Evolutionary conservation across 805 yeast species (phyloP), one percentile per base, ranked within the genome.

Genomic region (Grigorovia yakushimaensis): DNA sequence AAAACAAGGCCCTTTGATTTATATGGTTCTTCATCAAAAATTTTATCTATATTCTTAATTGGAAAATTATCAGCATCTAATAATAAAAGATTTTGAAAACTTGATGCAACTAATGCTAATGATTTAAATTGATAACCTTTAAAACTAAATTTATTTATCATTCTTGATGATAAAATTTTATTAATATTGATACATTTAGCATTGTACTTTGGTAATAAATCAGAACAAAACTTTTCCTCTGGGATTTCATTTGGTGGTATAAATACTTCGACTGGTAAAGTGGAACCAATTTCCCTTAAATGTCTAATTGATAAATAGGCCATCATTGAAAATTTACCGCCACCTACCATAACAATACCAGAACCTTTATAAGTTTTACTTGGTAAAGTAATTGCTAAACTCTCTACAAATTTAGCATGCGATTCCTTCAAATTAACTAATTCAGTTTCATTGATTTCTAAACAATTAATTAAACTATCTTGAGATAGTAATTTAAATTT

Each of bases 41-140:
- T 60, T 17, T 63, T 61, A 54, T 81, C 84, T 2, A 91, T 82
- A 9, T 79, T 72, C 56, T 72, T 73, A 3, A 82, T 76, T 0
- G 95, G 89, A 54, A 82, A 73, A 53, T 83, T 80, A 62, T 87
- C 95, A 42, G 89, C 79, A 59, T 87, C 95, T 54, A 85, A 63
- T 46, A 85, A 69, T 53, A 85, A 70, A 18, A 84, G 81, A 57
- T 83, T 79, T 54, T 85, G 85, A 61, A 86, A 87, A 42, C 81
- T 74, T 0, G 94, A 84, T 21, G 83, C 80, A 48, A 87, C 68
- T 45, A 87, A 57, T 0, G 95, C 86, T 52, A 85, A 68, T 0
- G 82, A 74, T 62, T 85, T 85, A 60, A 75, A 77, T 52, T 84
- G 89, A 62, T 80, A 85, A 15, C 82, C 83, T 45, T 72, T 69